Base-by-base conservation (phyloP, 2,329 filamentous ascomycete species). In the Dactylonectria estremocensis region DNA sequence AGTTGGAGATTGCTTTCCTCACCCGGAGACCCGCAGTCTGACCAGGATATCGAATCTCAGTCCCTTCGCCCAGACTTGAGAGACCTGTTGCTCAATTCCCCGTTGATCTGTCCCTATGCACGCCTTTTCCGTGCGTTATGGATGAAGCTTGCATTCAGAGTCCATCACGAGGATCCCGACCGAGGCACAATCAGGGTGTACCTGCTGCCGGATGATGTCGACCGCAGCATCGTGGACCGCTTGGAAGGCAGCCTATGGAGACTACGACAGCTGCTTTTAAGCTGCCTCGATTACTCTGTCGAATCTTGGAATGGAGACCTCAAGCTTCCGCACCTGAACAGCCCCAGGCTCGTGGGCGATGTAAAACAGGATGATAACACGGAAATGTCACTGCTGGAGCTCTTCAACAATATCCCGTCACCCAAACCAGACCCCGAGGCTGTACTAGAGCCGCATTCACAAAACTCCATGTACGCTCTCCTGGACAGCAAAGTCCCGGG, bases 331-430 rank as follows among this genome's bases (percentile, higher is more conserved):
- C 64, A 49, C 14, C n/a, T 65, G 14, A 45, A 52, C 9, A 72
- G 28, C 14, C 71, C 71, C 16, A 54, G 35, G 10, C 37, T 66
- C 2, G 52, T 62, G 33, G 49, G 67, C 20, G 24, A 50, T 10
- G 22, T 49, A 22, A 40, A 8, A 16, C 61, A 68, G 74, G 79
- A 83, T 8, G 78, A 77, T 5, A 67, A 74, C 14, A 24, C 55
- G 5, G 72, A 76, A 1, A 76, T 82, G 2, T 91, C 91, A 0
- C 80, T 95, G 1, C 88, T 94, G 54, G 86, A 91, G 31, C 82
- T 94, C 53, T 95, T 95, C 84, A 95, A 95, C 77, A 89, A 83
- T 3, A 85, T 95, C 1, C 89, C 91, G 0, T 93, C 92, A 0
- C 93, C 93, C 0, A 77, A 83, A 2, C 92, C 93, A 2, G 77